These are phyloP conservation scores for Simplicillium aogashimaense DNA, from an alignment of 2,329 filamentous ascomycete species.

Conservation along the genomic window DNA sequence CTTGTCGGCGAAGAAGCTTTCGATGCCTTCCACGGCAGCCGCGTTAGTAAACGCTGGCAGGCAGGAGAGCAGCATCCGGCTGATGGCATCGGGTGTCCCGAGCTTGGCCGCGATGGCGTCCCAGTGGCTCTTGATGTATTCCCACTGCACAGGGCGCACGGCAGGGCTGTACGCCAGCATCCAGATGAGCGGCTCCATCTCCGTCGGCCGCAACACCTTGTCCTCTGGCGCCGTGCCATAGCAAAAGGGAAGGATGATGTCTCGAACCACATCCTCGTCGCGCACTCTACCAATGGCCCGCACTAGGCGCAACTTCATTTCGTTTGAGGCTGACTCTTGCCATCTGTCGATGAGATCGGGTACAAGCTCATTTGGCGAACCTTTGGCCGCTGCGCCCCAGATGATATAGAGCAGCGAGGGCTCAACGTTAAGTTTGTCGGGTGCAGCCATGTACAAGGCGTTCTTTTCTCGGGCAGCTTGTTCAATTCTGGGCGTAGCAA, in stretches of 20 bases:
- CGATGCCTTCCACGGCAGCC: conserved; percentile 64
- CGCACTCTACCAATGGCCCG: conserved; percentile 1
- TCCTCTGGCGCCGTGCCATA: conserved; percentile 52
- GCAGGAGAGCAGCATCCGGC: conserved; percentile 73
- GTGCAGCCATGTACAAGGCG: not conserved
- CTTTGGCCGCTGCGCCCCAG: not conserved
- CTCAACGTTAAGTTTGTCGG: not conserved
- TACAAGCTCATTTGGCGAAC: not conserved
- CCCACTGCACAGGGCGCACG: conserved; percentile 67
- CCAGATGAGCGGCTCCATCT: conserved; percentile 73
- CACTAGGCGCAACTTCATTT: not conserved
- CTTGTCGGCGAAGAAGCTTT: conserved; percentile 75
- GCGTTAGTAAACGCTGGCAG: conserved; percentile 69
- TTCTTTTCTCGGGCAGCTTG: not conserved
- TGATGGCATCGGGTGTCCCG: conserved; percentile 74
- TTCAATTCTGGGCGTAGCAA: not conserved
- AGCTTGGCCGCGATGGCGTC: conserved; percentile 60
- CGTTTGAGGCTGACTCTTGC: not conserved
- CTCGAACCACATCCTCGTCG: conserved; percentile 48
- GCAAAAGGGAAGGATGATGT: conserved; percentile 65
- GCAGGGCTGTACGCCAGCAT: conserved; percentile 63
- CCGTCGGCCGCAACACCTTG: conserved; percentile 65
- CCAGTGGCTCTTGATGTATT: conserved; percentile 80
- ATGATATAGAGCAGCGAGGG: not conserved
- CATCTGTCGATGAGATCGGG: not conserved